Evolutionary conservation across 106 monocot genomes (phyloP), one percentile per base, ranked within the genome.

Genomic region (Dendrobium huoshanense): DNA sequence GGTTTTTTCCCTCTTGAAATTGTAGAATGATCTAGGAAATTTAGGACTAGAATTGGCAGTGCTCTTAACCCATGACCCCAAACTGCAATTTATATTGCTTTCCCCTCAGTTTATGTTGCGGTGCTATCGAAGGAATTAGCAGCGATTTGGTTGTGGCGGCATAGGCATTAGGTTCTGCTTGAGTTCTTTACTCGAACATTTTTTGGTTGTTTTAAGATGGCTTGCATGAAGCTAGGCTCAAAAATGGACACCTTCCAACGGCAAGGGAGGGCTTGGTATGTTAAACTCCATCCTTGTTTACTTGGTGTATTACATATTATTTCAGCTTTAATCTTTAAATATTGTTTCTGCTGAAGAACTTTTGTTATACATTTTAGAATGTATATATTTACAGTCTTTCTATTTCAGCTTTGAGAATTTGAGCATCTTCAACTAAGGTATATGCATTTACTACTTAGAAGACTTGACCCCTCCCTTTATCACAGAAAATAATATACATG

Each of bases 221-320:
- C 84, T 29, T 74, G 81, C 44, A 67, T 78, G 78, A 87, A 84
- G 78, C 55, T 87, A 59, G 87, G 87, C 67, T 87, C 87, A 43
- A 87, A 87, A 84, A 27, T 78, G 15, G 87, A 87, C 55, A 72
- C 84, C 17, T 83, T 87, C 17, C 84, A 67, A 18, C 77, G 81
- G 16, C 73, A 79, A 79, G 87, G 87, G n/a, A 81, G 78, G 73
- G 87, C 87, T 41, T 87, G 87, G 87, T 87, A 87, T 74, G 87
- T 9, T 80, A 16, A 51, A 11, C 77, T 77, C 41, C 19, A 37
- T n/a, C 51, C 51, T 13, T 51, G 15, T 15, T 51, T 51, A 51
- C 51, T 15, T 51, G 47, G 13, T 51, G 51, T 15, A 13, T 51
- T 51, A 15, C 51, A 51, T 51, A 51, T 13, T 51, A 51, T 15